Evolutionary conservation across 495 filamentous ascomycete species (phyloP).

Genomic region (Lasiosphaeria ovina): DNA sequence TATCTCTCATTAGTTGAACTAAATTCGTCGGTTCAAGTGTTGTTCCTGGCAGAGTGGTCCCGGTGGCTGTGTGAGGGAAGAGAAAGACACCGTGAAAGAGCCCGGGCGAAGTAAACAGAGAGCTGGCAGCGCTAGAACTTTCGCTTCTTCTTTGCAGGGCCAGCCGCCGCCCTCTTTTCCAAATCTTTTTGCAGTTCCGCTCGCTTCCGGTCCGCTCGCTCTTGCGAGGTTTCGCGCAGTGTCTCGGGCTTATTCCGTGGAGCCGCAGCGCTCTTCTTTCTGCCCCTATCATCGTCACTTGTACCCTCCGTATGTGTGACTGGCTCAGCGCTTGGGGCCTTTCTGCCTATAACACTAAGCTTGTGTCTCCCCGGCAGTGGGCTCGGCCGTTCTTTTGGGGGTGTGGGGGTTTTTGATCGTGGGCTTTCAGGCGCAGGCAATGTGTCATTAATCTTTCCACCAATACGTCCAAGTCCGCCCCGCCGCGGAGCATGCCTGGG

Average conservation of each 20-base stretch:
- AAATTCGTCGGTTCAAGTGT: neutral
- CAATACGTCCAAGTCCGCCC: slow-evolving; percentile 43
- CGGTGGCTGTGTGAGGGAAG: neutral
- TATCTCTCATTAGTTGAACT: neutral
- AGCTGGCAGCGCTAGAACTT: slow-evolving; percentile 46
- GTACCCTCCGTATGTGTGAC: slow-evolving; percentile 6
- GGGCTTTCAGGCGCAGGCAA: slow-evolving; percentile 9
- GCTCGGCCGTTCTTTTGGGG: slow-evolving; percentile 4
- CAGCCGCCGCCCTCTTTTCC: slow-evolving; percentile 62
- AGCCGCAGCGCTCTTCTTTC: slow-evolving; percentile 16
- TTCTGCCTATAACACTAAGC: slow-evolving; percentile 38
- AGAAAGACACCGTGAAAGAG: neutral
- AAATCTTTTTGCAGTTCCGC: slow-evolving; percentile 63
- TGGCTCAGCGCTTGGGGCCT: slow-evolving; percentile 17
- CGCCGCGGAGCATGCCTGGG: slow-evolving; percentile 24
- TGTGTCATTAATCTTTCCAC: slow-evolving; percentile 29
- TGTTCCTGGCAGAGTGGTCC: neutral
- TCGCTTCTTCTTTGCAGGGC: slow-evolving; percentile 65
- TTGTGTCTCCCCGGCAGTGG: slow-evolving; percentile 26
- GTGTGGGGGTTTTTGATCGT: slow-evolving; percentile 20
- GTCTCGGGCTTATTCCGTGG: slow-evolving; percentile 10
- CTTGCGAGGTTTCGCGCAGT: slow-evolving; percentile 44
- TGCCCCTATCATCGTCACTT: slow-evolving; percentile 19
- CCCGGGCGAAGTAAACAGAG: neutral
- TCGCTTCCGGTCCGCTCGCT: slow-evolving; percentile 62